Base-by-base conservation (phyloP, 1,284 basidiomycete genomes). In the Leucoagaricus sp. region DNA sequence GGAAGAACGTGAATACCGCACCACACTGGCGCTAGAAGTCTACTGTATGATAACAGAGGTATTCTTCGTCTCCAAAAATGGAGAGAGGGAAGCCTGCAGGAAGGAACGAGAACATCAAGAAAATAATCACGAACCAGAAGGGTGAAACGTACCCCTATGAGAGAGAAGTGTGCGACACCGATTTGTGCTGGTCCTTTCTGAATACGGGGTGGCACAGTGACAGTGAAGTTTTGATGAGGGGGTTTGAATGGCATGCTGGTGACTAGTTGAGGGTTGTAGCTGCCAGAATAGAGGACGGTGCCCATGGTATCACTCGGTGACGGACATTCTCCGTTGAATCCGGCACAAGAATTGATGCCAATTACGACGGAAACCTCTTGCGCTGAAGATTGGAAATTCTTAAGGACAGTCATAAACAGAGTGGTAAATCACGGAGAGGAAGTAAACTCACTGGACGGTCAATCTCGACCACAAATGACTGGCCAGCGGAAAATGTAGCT, bases 211-310 rank as follows among this genome's bases (percentile, higher is more conserved):
- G 58, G 58, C 1, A 59, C 12, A 5, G 38, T 46, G 34, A 60
- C 53, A 12, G 59, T 58, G 41, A 58, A 60, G 38, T 57, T 58
- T 31, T 60, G 53, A n/a, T 34, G 23, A 4, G 17, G 17, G 21
- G 19, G 29, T 38, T 12, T 6, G 7, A 7, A 15, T 9, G n/a
- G 15, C 21, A 6, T 23, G 29, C 36, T 34, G 3, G 19, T 17
- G 34, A 19, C 21, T 3, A 7, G 8, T 15, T 49, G 12, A 15
- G 48, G 48, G 12, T 23, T 34, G 29, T 34, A 49, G 21, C 4
- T 17, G 12, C 48, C 48, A 6, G 15, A 21, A 9, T 49, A 38
- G 21, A 38, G 48, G 17, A 49, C 19, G 15, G 21, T 28, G 12
- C 48, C 48, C 31, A 49, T 9, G 1, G 33, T 36, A 3, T 49